Conservation (phyloP, 768 basidiomycete genomes). For the Podaxis pistillaris region DNA sequence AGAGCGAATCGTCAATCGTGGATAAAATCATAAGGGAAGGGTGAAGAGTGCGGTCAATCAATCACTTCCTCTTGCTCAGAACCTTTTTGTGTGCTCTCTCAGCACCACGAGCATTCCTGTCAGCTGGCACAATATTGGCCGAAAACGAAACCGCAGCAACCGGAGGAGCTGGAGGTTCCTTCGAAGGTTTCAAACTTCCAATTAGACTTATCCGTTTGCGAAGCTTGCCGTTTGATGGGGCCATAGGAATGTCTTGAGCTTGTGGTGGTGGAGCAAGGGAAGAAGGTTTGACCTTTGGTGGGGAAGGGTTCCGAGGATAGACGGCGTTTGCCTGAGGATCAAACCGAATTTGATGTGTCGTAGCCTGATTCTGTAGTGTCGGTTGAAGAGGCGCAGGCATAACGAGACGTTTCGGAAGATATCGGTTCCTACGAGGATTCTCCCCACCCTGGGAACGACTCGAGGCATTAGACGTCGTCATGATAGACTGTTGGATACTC, state of each 20-base stretch:
- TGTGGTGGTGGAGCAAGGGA: constrained; percentile 10
- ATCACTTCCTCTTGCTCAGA: constrained; percentile 40
- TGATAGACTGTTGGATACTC: constrained; percentile 26
- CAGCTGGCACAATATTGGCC: constrained; percentile 24
- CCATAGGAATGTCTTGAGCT: constrained; percentile 22
- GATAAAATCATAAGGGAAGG: background rate
- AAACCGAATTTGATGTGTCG: constrained; percentile 7
- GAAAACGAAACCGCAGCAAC: constrained; percentile 28
- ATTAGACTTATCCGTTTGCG: constrained; percentile 28
- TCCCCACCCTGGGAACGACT: constrained; percentile 22
- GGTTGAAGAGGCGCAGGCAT: constrained; percentile 71
- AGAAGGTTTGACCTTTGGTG: constrained; percentile 12
- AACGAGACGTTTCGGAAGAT: constrained; percentile 62
- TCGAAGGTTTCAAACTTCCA: constrained; percentile 15
- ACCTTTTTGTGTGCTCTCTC: constrained; percentile 35
- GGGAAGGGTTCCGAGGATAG: constrained; percentile 12
- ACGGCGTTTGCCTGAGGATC: constrained; percentile 5
- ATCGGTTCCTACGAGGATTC: constrained; percentile 25
- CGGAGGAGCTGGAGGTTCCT: constrained; percentile 22
- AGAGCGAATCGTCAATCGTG: background rate
- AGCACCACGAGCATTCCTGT: constrained; percentile 15
- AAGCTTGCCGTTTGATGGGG: constrained; percentile 24
- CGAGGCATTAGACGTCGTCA: constrained; percentile 23
- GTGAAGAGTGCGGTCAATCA: background rate
- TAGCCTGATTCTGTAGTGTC: constrained; percentile 13